These are phyloP conservation scores for Fusarium verrucosum DNA, from an alignment of 2,329 filamentous ascomycete genomes.

Conservation along the genomic window DNA sequence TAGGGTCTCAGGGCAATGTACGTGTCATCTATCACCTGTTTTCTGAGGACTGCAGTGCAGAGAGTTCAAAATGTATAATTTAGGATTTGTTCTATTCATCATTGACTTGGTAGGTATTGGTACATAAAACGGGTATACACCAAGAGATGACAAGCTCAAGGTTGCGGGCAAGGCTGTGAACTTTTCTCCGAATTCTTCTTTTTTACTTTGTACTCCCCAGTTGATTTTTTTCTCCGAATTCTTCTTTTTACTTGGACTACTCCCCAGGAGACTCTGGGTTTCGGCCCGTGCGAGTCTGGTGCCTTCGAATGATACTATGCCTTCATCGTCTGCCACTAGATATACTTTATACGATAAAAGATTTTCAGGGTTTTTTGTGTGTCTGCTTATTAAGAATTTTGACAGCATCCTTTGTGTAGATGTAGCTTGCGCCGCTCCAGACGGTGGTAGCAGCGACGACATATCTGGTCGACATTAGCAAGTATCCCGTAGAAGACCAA, in stretches of 20 bases:
- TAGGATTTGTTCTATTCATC: conserved; percentile 13
- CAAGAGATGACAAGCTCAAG: conserved; percentile 19
- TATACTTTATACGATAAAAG: neutral
- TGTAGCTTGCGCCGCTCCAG: conserved; percentile 93
- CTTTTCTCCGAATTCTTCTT: neutral
- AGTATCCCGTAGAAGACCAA: neutral
- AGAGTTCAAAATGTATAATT: neutral
- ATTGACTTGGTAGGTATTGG: neutral
- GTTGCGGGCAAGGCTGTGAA: conserved; percentile 7
- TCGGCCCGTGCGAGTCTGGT: conserved; percentile 7
- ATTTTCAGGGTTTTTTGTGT: conserved; percentile 30
- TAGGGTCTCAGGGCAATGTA: conserved; percentile 1
- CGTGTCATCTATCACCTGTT: neutral
- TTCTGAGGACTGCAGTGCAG: neutral
- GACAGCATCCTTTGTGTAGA: conserved; percentile 90
- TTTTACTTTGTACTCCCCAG: neutral
- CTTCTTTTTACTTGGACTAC: neutral
- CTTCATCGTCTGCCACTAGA: conserved; percentile 1
- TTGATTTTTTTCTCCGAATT: neutral
- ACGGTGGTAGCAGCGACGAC: conserved; percentile 88
- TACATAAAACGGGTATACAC: conserved; percentile 16
- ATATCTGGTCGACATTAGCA: conserved; percentile 63
- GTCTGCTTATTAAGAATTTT: conserved; percentile 72
- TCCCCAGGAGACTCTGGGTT: neutral
- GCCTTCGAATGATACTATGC: neutral